Evolutionary conservation across 2,329 filamentous ascomycete genomes (phyloP).

Genomic region (Mollisia scopiformis): DNA sequence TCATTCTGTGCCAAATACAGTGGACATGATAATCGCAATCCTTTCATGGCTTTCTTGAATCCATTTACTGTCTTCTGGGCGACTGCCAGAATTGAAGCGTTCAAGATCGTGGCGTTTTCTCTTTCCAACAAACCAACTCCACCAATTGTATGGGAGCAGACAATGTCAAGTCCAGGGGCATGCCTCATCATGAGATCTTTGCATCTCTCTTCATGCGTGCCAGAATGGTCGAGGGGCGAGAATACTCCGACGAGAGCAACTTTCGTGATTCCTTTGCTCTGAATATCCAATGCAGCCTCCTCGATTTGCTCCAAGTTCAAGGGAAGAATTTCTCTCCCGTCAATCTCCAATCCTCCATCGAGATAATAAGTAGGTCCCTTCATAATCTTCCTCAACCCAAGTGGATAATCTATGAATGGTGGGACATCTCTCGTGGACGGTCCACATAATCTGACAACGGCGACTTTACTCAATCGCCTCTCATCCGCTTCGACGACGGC

Average conservation of each 20-base stretch:
- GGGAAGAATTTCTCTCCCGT: conserved; percentile 45
- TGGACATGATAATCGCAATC: conserved; percentile 52
- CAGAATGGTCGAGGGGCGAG: conserved; percentile 54
- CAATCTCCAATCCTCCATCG: conserved; percentile 51
- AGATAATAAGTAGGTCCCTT: conserved; percentile 46
- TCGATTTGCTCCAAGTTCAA: conserved; percentile 42
- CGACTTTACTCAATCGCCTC: conserved; percentile 45
- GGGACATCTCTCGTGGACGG: conserved; percentile 48
- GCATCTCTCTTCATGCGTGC: conserved; percentile 45
- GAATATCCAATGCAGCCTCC: conserved; percentile 35
- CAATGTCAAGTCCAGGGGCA: conserved; percentile 48
- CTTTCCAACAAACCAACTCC: conserved; percentile 3
- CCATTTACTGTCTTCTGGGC: conserved; percentile 56
- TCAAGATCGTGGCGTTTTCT: conserved; percentile 65
- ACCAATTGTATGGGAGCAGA: conserved; percentile 34
- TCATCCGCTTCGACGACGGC: conserved; percentile 50
- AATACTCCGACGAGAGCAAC: conserved; percentile 56
- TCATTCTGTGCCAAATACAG: conserved; percentile 65
- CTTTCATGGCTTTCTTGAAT: conserved; percentile 53
- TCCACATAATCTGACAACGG: conserved; percentile 49
- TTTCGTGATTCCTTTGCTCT: conserved; percentile 33
- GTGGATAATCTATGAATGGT: conserved; percentile 50
- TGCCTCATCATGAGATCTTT: conserved; percentile 21
- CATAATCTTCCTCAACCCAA: conserved; percentile 43
- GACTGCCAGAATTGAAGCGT: conserved; percentile 60